Evolutionary conservation across 2,329 filamentous ascomycete genomes (phyloP).

Genomic region (Colletotrichum sp.): DNA sequence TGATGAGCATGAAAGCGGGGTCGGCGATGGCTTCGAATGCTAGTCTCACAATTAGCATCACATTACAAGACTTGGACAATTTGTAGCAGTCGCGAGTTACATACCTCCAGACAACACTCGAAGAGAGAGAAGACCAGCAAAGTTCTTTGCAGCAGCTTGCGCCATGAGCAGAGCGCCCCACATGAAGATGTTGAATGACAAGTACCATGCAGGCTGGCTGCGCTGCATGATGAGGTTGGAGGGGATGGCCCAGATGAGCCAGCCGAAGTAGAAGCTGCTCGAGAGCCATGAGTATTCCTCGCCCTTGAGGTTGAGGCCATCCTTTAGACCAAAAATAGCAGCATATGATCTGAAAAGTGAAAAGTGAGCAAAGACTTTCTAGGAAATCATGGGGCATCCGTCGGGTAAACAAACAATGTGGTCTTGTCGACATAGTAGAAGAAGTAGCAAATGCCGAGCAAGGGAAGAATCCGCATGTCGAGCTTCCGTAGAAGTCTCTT

Average conservation of each 20-base stretch:
- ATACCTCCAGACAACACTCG: conserved; percentile 59
- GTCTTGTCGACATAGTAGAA: conserved; percentile 40
- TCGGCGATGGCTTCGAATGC: conserved; percentile 63
- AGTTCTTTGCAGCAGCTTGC: conserved; percentile 61
- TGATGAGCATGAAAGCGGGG: conserved; percentile 64
- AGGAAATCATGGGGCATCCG: background rate
- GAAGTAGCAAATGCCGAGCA: conserved; percentile 44
- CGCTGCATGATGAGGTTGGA: conserved; percentile 34
- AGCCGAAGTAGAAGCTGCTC: conserved; percentile 40
- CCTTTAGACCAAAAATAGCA: conserved; percentile 66
- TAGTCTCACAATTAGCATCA: background rate
- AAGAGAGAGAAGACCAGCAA: conserved; percentile 57
- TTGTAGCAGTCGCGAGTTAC: background rate
- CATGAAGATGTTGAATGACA: conserved; percentile 55
- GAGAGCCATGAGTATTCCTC: conserved; percentile 56
- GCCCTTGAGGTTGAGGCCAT: conserved; percentile 61
- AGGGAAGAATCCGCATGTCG: conserved; percentile 39
- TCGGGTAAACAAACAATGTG: background rate
- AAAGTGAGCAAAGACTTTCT: background rate
- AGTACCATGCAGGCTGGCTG: conserved; percentile 37
- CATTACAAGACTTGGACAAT: background rate
- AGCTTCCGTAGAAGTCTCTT: conserved; percentile 38
- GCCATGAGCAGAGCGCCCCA: conserved; percentile 52
- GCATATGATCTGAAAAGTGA: conserved; percentile 51
- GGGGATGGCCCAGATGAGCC: conserved; percentile 38